Base-by-base conservation (phyloP, 768 basidiomycete species). In the Chalciporus chontae region DNA sequence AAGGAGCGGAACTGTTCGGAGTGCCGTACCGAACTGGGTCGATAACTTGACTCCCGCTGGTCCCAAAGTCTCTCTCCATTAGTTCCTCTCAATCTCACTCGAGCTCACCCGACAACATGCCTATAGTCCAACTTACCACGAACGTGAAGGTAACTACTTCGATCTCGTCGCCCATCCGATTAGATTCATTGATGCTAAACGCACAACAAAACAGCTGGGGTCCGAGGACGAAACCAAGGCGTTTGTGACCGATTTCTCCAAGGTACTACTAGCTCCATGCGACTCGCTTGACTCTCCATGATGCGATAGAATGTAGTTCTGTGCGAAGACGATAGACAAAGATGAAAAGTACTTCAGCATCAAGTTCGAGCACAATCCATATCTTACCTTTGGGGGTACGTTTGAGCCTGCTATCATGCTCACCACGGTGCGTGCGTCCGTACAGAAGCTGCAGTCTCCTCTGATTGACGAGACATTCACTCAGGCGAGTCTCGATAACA, bases 381-480 rank as follows among this genome's bases (percentile, higher is more conserved):
- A 71, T 31, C 73, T 87, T 51, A 75, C 80, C 3, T 87, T 81
- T 58, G 71, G 55, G 17, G 85, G 85, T 13, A 77, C 78, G 4
- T 77, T 84, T 46, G 84, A 86, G 14, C 85, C 85, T 17, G 81
- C 84, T 4, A 78, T 85, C 66, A 69, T 77, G 43, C 67, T 88
- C 46, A 66, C 63, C 40, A 68, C 85, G 51, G 29, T 31, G 10
- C 29, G 29, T 31, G 9, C 13, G 87, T 88, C 51, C 46, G 84
- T 72, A n/a, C 32, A 27, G 38, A 1, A 6, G 6, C 8, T 23
- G 6, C 17, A 24, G 5, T 15, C 40, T 31, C 2, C 11, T 1
- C 9, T 18, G 13, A 14, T 13, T 15, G 23, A 13, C 13, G n/a
- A 27, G 24, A 18, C 41, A 19, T n/a, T 39, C 31, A 27, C 15